Percentiles rank a stretch among this genome's conserved stretches.
Evolutionary conservation across 208 protist species (phyloP).

Genomic region (Herpetomonas samuelpessoai): DNA sequence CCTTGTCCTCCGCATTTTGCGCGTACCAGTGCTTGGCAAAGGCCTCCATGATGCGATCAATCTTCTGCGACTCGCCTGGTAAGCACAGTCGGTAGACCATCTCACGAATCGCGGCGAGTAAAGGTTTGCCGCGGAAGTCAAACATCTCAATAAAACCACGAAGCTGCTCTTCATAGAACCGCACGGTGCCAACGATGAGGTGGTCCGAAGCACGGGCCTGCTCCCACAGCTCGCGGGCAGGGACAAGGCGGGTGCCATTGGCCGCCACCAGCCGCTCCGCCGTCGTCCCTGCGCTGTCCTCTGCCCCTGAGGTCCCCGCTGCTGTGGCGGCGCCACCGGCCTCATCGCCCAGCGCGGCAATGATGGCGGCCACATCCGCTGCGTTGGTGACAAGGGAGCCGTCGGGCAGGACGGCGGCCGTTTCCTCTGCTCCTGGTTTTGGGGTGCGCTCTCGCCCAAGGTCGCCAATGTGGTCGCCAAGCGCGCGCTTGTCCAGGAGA

Average conservation of each 20-base stretch:
- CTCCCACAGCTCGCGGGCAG: slow-evolving; percentile 23
- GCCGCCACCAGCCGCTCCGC: slow-evolving; percentile 1
- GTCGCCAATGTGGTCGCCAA: slow-evolving; percentile 89
- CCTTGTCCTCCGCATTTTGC: slow-evolving; percentile 52
- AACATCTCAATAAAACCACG: slow-evolving; percentile 79
- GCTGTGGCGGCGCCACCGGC: too few species aligned
- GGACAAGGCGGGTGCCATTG: background rate
- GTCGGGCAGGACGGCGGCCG: slow-evolving; percentile 5
- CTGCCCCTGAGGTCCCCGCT: too few species aligned
- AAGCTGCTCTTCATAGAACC: slow-evolving; percentile 74
- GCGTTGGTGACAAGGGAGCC: background rate
- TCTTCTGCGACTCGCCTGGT: slow-evolving; percentile 93
- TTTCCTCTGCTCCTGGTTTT: slow-evolving; percentile 6
- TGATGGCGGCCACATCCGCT: background rate
- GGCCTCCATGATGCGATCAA: slow-evolving; percentile 92
- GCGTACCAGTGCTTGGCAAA: slow-evolving; percentile 83
- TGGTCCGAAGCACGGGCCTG: slow-evolving; percentile 24
- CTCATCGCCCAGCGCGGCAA: background rate
- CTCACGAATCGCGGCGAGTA: slow-evolving; percentile 79
- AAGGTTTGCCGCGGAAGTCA: slow-evolving; percentile 68
- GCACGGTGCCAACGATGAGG: slow-evolving; percentile 47
- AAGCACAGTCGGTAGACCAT: slow-evolving; percentile 83
- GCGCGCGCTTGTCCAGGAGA: slow-evolving; percentile 78
- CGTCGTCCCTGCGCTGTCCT: background rate
- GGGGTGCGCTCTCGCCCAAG: slow-evolving; percentile 47